Base-by-base conservation (phyloP, 805 yeast species). In the Saturnispora gosingensis region DNA sequence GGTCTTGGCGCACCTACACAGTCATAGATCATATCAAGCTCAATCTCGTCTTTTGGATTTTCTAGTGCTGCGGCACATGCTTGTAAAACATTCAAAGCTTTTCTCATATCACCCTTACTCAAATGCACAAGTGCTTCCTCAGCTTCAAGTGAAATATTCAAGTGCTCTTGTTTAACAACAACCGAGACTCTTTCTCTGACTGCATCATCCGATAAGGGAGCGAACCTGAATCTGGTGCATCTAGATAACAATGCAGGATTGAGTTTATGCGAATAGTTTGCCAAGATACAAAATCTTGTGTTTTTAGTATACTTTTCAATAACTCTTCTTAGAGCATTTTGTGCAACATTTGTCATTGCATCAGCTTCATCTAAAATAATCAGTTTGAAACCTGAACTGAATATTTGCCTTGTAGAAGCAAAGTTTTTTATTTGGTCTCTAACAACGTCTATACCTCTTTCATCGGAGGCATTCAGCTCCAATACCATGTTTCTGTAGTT, bases 1-100 rank as follows among this genome's bases (percentile, higher is more conserved):
- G 98, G 98, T 56, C 85, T 85, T 3, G 99, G 98, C 1, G 95
- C 90, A 2, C 99, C 99, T 32, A 93, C 83, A 65, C 97, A 90
- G 56, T 90, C 96, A 65, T 88, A 93, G 36, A 93, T 82, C 81
- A 86, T 83, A 50, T 80, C 82, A 30, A 76, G 78, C 28, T 83
- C 77, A 40, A 93, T 84, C 47, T 77, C 80, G 34, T 74, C 80
- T 15, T 56, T 58, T 22, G 49, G 49, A 3, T 68, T 69, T 34
- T 78, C 80, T 18, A 78, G 63, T 2, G 96, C 86, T 0, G 97
- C 90, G 55, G 85, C 79, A 66, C 98, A 88, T 0, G 98, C 95
- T 68, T 93, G 99, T 53, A 93, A 68, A 5, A 93, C 97, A 62
- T 93, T 93, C 59, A 93, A 73, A 1, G 96, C 95, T 48, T 87